phyloP scores from a whole-genome alignment of 371 early-diverging fungal genomes.

The Actinomortierella wolfii region DNA sequence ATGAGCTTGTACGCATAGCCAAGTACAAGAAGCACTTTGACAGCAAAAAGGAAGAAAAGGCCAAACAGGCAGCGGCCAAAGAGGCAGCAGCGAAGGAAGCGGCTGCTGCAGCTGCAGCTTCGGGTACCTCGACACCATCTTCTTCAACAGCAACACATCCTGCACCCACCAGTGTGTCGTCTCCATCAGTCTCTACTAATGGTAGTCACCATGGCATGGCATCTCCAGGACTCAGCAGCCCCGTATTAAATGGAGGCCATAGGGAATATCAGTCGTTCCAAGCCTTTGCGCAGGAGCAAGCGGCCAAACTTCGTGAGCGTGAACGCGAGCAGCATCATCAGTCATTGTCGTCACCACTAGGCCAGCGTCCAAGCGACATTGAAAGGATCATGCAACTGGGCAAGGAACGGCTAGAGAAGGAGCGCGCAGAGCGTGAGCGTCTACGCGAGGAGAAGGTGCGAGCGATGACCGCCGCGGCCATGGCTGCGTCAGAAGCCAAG shows the following conservation, averaged over 20 bases:
- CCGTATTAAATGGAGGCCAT: neutral
- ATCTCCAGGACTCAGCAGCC: no score
- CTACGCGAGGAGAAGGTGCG: constrained; percentile 42
- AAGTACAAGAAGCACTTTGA: constrained; percentile 62
- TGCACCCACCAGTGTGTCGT: no score
- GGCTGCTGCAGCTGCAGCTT: constrained; percentile 3
- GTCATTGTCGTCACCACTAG: neutral
- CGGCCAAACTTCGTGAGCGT: constrained; percentile 11
- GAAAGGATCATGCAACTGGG: constrained; percentile 45
- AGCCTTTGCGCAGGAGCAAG: constrained; percentile 18
- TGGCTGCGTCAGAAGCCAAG: constrained; percentile 42
- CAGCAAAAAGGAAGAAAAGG: constrained; percentile 26
- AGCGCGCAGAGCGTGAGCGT: constrained; percentile 39
- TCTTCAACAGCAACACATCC: neutral
- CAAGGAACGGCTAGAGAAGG: constrained; percentile 39
- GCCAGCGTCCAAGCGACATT: constrained; percentile 14
- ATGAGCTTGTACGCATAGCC: constrained; percentile 44
- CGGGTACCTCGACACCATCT: neutral
- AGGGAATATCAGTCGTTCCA: constrained; percentile 38
- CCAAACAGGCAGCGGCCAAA: constrained; percentile 12
- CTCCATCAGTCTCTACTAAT: no score
- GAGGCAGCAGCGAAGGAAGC: constrained; percentile 9
- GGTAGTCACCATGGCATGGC: no score
- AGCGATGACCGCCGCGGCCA: constrained; percentile 43
- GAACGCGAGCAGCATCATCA: constrained; percentile 19